Conservation (phyloP, 2,329 filamentous ascomycete species). For the Bipolaris gigantea region DNA sequence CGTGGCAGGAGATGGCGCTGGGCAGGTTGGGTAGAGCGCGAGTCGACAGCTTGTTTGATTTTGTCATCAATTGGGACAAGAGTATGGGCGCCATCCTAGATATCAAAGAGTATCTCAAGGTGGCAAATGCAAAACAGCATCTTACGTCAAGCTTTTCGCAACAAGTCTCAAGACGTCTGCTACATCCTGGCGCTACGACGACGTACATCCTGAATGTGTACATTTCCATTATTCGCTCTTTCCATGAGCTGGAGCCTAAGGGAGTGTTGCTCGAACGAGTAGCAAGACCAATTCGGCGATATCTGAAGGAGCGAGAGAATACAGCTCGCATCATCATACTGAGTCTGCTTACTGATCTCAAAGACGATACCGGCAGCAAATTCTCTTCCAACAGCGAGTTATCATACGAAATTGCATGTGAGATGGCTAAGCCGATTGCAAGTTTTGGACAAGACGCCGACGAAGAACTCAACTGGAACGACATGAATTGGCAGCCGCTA, state of each 20-base stretch:
- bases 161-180: constrained; percentile 65
- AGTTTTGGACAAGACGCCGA: constrained; percentile 55
- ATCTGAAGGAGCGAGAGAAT: constrained; percentile 75
- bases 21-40: constrained; percentile 69
- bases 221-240: constrained; percentile 76
- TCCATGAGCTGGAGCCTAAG: constrained; percentile 74
- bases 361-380: constrained; percentile 48
- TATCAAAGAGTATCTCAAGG: constrained; percentile 69
- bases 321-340: constrained; percentile 77
- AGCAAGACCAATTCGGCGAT: constrained; percentile 71
- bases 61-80: constrained; percentile 73
- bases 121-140: constrained; percentile 67
- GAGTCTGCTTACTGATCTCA: constrained; percentile 67
- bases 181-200: constrained; percentile 76
- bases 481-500: constrained; percentile 91
- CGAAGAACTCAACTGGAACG: constrained; percentile 81
- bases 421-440: constrained; percentile 64
- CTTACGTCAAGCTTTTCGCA: constrained; percentile 70
- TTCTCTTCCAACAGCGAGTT: constrained; percentile 65
- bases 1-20: constrained; percentile 71
- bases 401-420: constrained; percentile 65
- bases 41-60: constrained; percentile 75
- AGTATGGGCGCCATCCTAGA: constrained; percentile 74
- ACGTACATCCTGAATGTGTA: constrained; percentile 76
- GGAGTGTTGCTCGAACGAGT: constrained; percentile 77